Evolutionary conservation across 148 eudicot species (phyloP), one percentile per base, ranked within the genome.

Genomic region (Dianthus caryophyllus): DNA sequence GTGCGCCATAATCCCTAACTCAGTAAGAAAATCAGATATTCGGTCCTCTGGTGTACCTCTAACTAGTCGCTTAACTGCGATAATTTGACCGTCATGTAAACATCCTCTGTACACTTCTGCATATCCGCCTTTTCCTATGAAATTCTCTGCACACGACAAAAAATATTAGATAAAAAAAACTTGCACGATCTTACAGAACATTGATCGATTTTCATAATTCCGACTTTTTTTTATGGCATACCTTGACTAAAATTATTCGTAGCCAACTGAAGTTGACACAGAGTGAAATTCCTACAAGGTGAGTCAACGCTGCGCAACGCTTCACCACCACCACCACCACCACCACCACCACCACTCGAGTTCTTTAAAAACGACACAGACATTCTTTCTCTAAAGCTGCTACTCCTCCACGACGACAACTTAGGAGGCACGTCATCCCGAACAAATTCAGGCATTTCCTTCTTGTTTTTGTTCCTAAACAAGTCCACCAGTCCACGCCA

Each of bases 1-100:
- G 73, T 93, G 98, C n/a, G 86, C 98, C 96, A 93, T 89, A 27
- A 87, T 84, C 61, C 98, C 98, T 0, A 93, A 85, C 79, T 93
- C 98, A 0, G 83, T 60, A 24, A 93, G 68, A 62, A 87, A 93
- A 61, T 87, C 89, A 0, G 80, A 79, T 10, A 68, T 84, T 73
- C 77, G 84, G 44, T 92, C 98, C 5, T 88, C 96, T 4, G 76
- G 29, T 6, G 73, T 69, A 49, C 91, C 96, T 29, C 84, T 76
- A 0, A 84, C 82, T 24, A 84, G 83, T 41, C 84, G 80, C 74
- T 91, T 91, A 21, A 91, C 78, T 0, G 97, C 97, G 27, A 91
- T 80, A 59, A 86, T 72, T 63, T 80, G 83, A 15, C 96, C 91
- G 49, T 80, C 76, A 24, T 72, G 81, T 61, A 88, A 70, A 38